Evolutionary conservation across 2,329 filamentous ascomycete species (phyloP).

Genomic region (Penicillium sclerotigenum): DNA sequence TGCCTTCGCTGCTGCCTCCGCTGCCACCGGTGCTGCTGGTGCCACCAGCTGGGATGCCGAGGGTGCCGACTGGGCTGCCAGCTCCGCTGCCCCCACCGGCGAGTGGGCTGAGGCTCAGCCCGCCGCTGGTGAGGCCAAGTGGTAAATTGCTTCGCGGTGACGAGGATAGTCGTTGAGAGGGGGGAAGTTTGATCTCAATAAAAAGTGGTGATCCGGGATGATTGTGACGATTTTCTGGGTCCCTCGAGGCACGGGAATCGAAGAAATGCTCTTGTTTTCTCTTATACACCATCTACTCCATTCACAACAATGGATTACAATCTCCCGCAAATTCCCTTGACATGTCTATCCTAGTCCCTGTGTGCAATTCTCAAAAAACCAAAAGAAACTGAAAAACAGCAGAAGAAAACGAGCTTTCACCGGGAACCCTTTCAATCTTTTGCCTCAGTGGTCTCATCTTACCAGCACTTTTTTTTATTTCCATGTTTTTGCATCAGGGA

Average conservation of each 20-base stretch:
- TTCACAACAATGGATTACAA: constrained; percentile 21
- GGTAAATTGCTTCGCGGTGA: constrained; percentile 35
- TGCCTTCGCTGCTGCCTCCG: constrained; percentile 68
- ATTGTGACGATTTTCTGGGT: constrained; percentile 20
- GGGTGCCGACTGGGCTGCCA: constrained; percentile 53
- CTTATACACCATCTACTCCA: constrained; percentile 19
- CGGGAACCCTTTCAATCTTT: constrained; percentile 30
- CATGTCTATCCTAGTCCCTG: constrained; percentile 42
- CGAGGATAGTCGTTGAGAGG: constrained; percentile 32
- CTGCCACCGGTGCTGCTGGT: constrained; percentile 52
- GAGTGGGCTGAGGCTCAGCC: constrained; percentile 43
- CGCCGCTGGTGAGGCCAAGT: constrained; percentile 35
- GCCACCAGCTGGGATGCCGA: constrained; percentile 62
- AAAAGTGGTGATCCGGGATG: constrained; percentile 26
- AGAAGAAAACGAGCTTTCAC: constrained; percentile 34
- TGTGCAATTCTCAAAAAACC: constrained; percentile 32
- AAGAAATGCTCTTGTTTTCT: constrained; percentile 27
- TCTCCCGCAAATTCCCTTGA: constrained; percentile 32
- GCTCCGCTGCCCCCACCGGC: constrained; percentile 39
- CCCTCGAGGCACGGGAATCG: constrained; percentile 8
- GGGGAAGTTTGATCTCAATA: constrained; percentile 24
- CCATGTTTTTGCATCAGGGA: constrained; percentile 33
- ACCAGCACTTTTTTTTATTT: constrained; percentile 29
- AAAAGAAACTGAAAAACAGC: constrained; percentile 35
- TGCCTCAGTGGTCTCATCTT: constrained; percentile 25